Evolutionary conservation across 805 yeast genomes (phyloP), one percentile per base, ranked within the genome.

Genomic region (Candida odintsovae): DNA sequence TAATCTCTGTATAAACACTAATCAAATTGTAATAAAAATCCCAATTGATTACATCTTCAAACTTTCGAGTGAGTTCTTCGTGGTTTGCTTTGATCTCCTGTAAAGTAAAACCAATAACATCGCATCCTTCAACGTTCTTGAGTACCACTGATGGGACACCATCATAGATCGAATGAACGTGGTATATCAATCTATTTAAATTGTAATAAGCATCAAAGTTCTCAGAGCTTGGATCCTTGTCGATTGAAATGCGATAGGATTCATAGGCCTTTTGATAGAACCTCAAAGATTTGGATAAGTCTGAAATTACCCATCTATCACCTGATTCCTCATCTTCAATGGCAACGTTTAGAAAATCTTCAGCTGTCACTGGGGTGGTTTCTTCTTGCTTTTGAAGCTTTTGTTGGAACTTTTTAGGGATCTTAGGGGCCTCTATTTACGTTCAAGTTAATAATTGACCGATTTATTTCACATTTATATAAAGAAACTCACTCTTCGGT

Each of bases 291-390:
- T 85, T 84, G 11, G 84, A 66, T 6, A 82, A 59, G 54, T 84
- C 90, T 0, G 87, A 78, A 1, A 78, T 69, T 6, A 78, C 59
- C 89, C 90, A 85, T 41, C 90, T 62, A 56, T 84, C 90, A 0
- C 88, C 92, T n/a, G 78, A 73, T 48, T 84, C 90, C 57, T 84
- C 92, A 46, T 78, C 80, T 11, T 67, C 68, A 1, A 81, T 70
- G 1, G 81, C 92, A 43, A 65, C 65, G 28, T 76, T 80, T n/a
- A 82, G 68, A 44, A 56, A 73, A 4, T 80, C 87, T 28, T 76
- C 78, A 0, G 80, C 71, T 6, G 65, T 60, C n/a, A 26, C 8
- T n/a, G 58, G 56, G 9, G 19, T 20, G 15, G 41, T n/a, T 26
- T 36, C 12, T 26, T 39, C 29, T 12, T 31, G 41, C 9, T 25